Evolutionary conservation across 129 eudicot species (phyloP).

Genomic region (Saposhnikovia divaricata): DNA sequence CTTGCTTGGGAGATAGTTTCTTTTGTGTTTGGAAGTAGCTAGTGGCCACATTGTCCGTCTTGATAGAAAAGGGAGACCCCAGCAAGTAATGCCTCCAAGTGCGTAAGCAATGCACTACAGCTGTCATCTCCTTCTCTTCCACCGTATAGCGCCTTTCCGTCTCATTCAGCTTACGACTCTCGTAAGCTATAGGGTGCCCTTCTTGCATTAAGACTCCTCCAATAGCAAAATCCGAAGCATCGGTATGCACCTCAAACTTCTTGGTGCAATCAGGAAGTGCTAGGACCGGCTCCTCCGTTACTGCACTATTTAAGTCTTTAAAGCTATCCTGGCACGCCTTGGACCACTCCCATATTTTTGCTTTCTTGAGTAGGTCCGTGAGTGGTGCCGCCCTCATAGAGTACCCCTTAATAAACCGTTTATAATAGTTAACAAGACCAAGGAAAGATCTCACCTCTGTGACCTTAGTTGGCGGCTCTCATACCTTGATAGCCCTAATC

Average conservation of each 20-base stretch:
- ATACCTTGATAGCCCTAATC: background rate
- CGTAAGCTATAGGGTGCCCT: too few species aligned
- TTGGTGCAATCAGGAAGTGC: background rate
- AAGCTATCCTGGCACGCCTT: background rate
- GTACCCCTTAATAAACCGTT: background rate
- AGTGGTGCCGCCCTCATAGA: background rate
- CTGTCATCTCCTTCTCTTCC: too few species aligned
- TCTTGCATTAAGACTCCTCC: too few species aligned
- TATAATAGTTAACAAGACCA: conserved; percentile 8
- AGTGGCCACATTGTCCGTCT: too few species aligned
- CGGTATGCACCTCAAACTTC: background rate
- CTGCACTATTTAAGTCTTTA: background rate
- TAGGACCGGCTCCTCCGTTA: background rate
- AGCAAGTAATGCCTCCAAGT: too few species aligned
- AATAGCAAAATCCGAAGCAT: conserved; percentile 1
- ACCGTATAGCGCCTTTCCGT: too few species aligned
- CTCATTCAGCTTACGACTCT: too few species aligned
- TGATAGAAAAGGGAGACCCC: too few species aligned
- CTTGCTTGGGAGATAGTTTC: too few species aligned
- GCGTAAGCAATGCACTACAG: too few species aligned
- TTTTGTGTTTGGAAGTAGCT: too few species aligned
- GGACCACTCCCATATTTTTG: background rate
- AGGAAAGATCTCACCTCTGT: background rate
- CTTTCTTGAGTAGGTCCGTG: conserved; percentile 3
- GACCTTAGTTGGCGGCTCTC: background rate